Evolutionary conservation across 495 filamentous ascomycete genomes (phyloP).

Genomic region (Xylaria castorea): DNA sequence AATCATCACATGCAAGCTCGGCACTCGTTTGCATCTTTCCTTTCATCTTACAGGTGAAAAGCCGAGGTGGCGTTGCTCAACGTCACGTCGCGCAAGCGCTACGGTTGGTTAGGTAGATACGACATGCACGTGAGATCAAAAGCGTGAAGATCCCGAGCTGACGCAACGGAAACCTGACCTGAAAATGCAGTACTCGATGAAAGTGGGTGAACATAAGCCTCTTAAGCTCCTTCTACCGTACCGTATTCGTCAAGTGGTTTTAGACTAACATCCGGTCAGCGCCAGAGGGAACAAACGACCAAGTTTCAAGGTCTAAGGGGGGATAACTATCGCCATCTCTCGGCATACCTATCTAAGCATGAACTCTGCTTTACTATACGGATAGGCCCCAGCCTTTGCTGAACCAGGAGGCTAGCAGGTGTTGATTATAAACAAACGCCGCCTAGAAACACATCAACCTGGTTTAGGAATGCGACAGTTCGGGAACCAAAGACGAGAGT

Average conservation of each 20-base stretch:
- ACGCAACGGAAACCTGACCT: neutral
- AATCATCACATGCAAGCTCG: constrained; percentile 24
- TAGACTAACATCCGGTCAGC: neutral
- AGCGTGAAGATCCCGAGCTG: neutral
- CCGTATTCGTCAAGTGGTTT: neutral
- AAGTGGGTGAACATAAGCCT: neutral
- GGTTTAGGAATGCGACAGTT: neutral
- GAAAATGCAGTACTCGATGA: neutral
- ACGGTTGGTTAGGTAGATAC: neutral
- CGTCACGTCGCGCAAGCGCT: constrained; percentile 15
- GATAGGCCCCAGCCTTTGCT: neutral
- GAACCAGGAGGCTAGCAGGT: neutral
- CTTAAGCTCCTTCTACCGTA: neutral
- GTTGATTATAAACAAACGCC: neutral
- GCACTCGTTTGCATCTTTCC: neutral
- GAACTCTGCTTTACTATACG: neutral
- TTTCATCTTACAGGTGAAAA: neutral
- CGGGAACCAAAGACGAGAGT: constrained; percentile 19
- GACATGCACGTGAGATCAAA: constrained; percentile 4
- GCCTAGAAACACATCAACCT: neutral
- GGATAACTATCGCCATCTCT: neutral
- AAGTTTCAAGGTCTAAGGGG: neutral
- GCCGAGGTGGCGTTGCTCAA: constrained; percentile 10
- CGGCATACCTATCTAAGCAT: neutral
- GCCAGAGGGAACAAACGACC: neutral